Percentiles rank a stretch among this genome's conserved stretches.
These are phyloP conservation scores for Puccinia sorghi DNA, from an alignment of 1,284 basidiomycete species.

Conservation along the genomic window DNA sequence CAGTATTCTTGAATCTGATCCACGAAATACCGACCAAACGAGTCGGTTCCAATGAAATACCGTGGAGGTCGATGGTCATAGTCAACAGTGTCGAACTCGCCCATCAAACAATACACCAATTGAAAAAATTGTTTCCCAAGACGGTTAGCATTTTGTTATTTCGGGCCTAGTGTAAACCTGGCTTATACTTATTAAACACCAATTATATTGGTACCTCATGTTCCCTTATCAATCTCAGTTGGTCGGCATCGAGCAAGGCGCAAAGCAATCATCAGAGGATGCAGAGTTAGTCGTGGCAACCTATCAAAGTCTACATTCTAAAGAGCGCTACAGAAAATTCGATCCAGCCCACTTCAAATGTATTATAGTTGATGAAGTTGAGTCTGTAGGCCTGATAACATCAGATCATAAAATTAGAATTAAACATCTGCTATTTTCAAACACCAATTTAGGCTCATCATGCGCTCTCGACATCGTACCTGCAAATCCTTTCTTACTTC, in stretches of 20 bases:
- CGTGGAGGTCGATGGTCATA: conserved; percentile 68
- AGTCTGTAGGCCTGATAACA: neutral
- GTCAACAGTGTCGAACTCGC: conserved; percentile 88
- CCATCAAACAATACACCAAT: conserved; percentile 77
- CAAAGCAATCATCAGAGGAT: conserved; percentile 71
- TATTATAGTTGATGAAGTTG: conserved; percentile 77
- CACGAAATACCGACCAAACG: conserved; percentile 62
- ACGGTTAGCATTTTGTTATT: conserved; percentile 59
- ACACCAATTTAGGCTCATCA: conserved; percentile 70
- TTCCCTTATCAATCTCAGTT: conserved; percentile 53
- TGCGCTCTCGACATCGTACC: conserved; percentile 84
- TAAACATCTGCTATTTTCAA: neutral
- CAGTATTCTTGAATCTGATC: conserved; percentile 33
- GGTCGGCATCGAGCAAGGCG: conserved; percentile 90
- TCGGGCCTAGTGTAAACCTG: neutral
- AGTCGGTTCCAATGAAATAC: conserved; percentile 61
- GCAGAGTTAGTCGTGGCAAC: conserved; percentile 91
- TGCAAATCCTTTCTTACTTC: conserved; percentile 74
- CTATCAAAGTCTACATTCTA: conserved; percentile 78
- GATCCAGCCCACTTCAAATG: conserved; percentile 72
- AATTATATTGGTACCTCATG: neutral
- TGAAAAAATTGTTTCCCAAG: conserved; percentile 68
- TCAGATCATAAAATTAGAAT: neutral
- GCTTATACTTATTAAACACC: neutral
- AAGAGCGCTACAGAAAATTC: conserved; percentile 75